Conservation (phyloP, 495 filamentous ascomycete species). For the Hypoxylon cercidicola region DNA sequence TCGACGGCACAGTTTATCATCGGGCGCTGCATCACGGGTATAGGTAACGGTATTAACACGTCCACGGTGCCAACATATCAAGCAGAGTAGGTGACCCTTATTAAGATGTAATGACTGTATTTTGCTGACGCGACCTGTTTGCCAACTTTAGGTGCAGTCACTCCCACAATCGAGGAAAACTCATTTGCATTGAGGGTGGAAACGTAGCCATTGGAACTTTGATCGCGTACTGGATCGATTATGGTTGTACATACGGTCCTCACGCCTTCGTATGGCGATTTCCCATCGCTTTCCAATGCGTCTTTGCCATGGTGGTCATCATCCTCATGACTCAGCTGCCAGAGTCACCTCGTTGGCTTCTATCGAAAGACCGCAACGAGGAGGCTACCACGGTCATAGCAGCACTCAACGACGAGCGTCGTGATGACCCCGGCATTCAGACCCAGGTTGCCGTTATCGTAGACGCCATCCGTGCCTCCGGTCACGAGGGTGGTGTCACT, state of each 20-base stretch:
- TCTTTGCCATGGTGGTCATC: conserved; percentile 75
- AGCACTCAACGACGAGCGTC: conserved; percentile 69
- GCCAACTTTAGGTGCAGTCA: conserved; percentile 67
- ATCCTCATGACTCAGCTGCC: conserved; percentile 73
- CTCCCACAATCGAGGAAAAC: conserved; percentile 78
- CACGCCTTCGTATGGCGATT: conserved; percentile 77
- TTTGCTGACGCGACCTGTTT: conserved; percentile 8
- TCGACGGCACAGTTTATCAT: conserved; percentile 76
- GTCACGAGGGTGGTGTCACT: conserved; percentile 63
- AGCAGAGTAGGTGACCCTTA: conserved; percentile 66
- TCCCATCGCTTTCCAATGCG: conserved; percentile 83
- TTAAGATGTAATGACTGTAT: neutral
- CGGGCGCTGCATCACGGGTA: conserved; percentile 76
- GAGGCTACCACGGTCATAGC: conserved; percentile 77
- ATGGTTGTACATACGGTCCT: conserved; percentile 75
- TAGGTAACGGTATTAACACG: conserved; percentile 83
- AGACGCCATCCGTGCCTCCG: conserved; percentile 73
- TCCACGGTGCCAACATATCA: conserved; percentile 84
- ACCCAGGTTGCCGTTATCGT: conserved; percentile 70
- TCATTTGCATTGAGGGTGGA: conserved; percentile 87
- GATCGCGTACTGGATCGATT: conserved; percentile 87
- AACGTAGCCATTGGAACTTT: conserved; percentile 81
- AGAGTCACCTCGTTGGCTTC: conserved; percentile 81
- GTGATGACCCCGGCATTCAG: conserved; percentile 65
- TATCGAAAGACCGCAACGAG: conserved; percentile 71